Conservation (phyloP, 495 filamentous ascomycete species). For the Massariosphaeria phaeospora region DNA sequence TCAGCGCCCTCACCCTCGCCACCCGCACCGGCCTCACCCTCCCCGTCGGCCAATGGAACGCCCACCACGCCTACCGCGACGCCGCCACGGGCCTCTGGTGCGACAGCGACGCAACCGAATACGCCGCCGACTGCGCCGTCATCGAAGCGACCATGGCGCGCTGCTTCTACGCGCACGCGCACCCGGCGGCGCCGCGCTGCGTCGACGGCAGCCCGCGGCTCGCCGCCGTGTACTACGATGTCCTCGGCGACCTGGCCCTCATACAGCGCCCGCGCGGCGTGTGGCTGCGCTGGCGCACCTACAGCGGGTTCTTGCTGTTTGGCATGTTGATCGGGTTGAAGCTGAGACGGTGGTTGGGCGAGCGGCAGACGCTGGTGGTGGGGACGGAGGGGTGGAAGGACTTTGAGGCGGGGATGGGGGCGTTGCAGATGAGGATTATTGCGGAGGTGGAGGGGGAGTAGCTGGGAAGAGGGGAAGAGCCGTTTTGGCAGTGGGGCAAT, state of each 20-base stretch:
- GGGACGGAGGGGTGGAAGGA: background rate
- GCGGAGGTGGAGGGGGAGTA: too few relatives aligned
- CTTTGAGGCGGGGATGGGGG: background rate
- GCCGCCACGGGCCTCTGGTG: background rate
- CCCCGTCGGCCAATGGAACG: background rate
- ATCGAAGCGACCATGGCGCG: background rate
- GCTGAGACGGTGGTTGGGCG: slow-evolving; percentile 3
- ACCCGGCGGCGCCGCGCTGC: background rate
- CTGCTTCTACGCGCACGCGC: background rate
- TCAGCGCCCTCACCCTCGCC: slow-evolving; percentile 1
- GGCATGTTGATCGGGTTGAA: slow-evolving; percentile 6
- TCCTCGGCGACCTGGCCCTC: background rate
- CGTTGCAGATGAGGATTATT: too few relatives aligned
- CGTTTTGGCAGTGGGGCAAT: too few relatives aligned
- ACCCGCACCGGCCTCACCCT: background rate
- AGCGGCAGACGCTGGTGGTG: background rate
- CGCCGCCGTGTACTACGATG: background rate
- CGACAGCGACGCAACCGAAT: background rate
- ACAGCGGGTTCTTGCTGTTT: background rate
- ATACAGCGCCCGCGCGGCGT: background rate
- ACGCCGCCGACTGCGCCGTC: background rate
- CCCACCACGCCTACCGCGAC: background rate
- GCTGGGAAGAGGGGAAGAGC: too few relatives aligned
- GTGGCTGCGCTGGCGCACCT: background rate
- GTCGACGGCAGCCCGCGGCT: background rate